Conservation (phyloP, 2,329 filamentous ascomycete species). For the Epichloe hybrida region DNA sequence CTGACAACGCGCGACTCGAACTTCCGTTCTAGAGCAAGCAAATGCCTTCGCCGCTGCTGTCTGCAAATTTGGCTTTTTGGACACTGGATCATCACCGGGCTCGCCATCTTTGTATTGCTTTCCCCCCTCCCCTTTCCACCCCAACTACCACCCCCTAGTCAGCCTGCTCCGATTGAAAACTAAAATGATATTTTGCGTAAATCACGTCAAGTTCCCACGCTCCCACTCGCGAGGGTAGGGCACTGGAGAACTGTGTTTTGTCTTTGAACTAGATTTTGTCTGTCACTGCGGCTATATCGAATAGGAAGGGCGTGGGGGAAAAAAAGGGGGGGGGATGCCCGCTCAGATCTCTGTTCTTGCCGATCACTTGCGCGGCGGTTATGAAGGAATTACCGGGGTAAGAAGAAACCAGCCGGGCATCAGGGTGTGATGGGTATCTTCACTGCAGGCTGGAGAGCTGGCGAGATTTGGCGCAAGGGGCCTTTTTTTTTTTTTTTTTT, state of each 20-base stretch:
- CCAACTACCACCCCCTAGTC: slow-evolving; percentile 4
- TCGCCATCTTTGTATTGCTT: background rate
- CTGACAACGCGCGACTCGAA: slow-evolving; percentile 27
- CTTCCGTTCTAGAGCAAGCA: slow-evolving; percentile 4
- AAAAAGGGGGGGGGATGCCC: slow-evolving; percentile 9
- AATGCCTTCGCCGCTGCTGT: slow-evolving; percentile 22
- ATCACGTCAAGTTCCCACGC: background rate
- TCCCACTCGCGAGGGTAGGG: background rate
- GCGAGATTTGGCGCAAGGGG: too few species aligned
- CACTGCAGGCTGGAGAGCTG: background rate
- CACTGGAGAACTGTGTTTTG: background rate
- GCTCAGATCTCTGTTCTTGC: slow-evolving; percentile 41
- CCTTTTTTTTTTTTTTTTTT: background rate
- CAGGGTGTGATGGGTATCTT: slow-evolving; percentile 2
- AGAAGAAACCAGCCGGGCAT: background rate
- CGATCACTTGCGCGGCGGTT: slow-evolving; percentile 4
- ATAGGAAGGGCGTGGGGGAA: background rate
- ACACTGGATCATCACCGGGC: slow-evolving; percentile 37
- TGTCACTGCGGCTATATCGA: slow-evolving; percentile 23
- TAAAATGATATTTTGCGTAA: slow-evolving; percentile 19
- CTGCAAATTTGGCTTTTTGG: slow-evolving; percentile 48
- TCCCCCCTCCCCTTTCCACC: background rate
- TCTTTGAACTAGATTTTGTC: slow-evolving; percentile 9
- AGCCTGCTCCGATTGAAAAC: slow-evolving; percentile 42
- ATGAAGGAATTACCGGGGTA: background rate